Percentiles rank a stretch among this genome's conserved stretches.
Conservation (phyloP, 1,284 basidiomycete genomes). For the Puccinia sorghi region DNA sequence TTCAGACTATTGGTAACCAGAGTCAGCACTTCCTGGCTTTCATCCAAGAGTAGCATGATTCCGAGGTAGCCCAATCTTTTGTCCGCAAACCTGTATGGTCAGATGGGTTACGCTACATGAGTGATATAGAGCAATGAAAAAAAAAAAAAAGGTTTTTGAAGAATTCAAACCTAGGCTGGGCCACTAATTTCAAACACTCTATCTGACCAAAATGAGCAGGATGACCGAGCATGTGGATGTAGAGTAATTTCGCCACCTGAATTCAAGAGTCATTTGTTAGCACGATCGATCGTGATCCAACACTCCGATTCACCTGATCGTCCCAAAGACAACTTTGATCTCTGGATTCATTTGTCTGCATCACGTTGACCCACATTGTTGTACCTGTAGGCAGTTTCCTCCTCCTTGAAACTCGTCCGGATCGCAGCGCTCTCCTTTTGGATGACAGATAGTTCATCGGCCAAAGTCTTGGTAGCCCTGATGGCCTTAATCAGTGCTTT, state of each 20-base stretch:
- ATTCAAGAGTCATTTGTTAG: conserved; percentile 68
- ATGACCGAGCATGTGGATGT: conserved; percentile 99
- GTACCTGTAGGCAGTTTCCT: conserved; percentile 60
- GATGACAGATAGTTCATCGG: conserved; percentile 95
- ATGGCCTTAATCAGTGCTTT: conserved; percentile 60
- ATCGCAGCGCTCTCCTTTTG: conserved; percentile 98
- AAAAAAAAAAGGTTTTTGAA: background rate
- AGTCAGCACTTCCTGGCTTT: conserved; percentile 96
- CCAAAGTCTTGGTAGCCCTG: conserved; percentile 75
- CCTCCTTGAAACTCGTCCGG: conserved; percentile 94
- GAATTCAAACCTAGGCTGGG: conserved; percentile 71
- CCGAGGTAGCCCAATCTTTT: conserved; percentile 96
- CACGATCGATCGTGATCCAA: background rate
- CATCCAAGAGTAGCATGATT: conserved; percentile 95
- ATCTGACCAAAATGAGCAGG: conserved; percentile 99
- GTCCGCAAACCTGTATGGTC: conserved; percentile 70
- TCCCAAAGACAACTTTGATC: conserved; percentile 69
- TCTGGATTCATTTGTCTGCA: background rate
- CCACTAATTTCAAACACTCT: conserved; percentile 97
- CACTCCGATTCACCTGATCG: background rate
- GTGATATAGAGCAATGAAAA: background rate
- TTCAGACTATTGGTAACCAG: conserved; percentile 98
- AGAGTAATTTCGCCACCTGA: conserved; percentile 96
- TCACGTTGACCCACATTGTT: conserved; percentile 51
- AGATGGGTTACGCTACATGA: background rate